Evolutionary conservation across 2,329 filamentous ascomycete genomes (phyloP), one percentile per base, ranked within the genome.

Genomic region (Fusarium incarnatum): DNA sequence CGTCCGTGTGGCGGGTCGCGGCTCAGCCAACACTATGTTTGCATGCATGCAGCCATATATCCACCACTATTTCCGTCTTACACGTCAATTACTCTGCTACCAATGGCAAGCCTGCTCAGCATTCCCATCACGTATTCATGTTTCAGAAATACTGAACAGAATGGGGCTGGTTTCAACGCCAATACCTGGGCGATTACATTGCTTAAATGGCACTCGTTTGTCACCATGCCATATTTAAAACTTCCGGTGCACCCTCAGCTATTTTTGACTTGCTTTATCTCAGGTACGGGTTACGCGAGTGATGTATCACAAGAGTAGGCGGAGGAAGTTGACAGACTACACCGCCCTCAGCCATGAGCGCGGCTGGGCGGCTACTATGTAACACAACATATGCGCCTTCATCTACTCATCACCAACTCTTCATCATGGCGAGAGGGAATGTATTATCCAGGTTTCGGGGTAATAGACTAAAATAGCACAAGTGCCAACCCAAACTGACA

Each of bases 381-480:
- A n/a, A 12, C 34, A 37, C 34, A n/a, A 7, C 3, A n/a, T 2
- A 37, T 37, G 10, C 34, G 18, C 34, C 34, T 37, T 2, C 18
- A 2, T 37, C 3, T 37, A n/a, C 0, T 0, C 10, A 37, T 37
- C 34, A 3, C 34, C 5, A 37, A n/a, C 3, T n/a, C 5, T 6
- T 9, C 16, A 37, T 18, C 6, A 0, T 37, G 8, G 16, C 5
- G 10, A 18, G 1, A 28, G 11, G 4, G 27, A 6, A 13, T 28
- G 11, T 28, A 34, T 34, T 1, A 5, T 16, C 0, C 16, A 34
- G 16, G 7, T 4, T 10, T 8, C 5, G 1, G 8, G 5, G 16
- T 8, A 37, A 2, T 11, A 0, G 11, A 37, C 10, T 0, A 6
- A 3, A n/a, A n/a, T 11, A 37, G 34, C 34, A 1, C 0, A n/a